Evolutionary conservation across 108 stramenopile species (phyloP).

Genomic region (Cyclostephanos invisitatus): DNA sequence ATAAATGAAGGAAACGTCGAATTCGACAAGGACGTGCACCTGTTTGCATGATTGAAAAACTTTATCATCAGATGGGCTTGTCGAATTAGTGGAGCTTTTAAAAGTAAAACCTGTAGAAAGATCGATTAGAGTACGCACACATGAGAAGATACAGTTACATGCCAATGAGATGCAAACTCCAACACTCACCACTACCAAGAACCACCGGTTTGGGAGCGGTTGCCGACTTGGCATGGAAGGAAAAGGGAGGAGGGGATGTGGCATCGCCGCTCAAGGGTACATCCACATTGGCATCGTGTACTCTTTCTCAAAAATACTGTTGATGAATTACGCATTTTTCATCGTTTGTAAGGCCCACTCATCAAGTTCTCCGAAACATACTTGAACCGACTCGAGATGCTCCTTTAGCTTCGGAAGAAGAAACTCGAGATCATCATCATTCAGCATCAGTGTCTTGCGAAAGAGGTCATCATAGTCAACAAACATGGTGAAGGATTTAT

Average conservation of each 20-base stretch:
- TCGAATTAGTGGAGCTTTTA: background rate
- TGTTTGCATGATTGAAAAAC: background rate
- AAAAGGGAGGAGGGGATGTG: no score
- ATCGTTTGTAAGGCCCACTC: background rate
- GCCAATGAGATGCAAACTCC: no score
- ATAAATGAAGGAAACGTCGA: background rate
- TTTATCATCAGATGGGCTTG: background rate
- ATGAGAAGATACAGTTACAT: no score
- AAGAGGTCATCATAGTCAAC: conserved; percentile 7
- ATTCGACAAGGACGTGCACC: background rate
- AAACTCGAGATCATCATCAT: background rate
- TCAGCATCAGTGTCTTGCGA: conserved; percentile 2
- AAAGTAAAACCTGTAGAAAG: no score
- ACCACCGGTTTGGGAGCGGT: no score
- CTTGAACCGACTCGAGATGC: background rate
- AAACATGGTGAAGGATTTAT: background rate
- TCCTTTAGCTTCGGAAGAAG: conserved; percentile 4
- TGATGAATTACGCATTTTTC: conserved; percentile 65
- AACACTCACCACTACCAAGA: no score
- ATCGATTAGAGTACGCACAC: no score
- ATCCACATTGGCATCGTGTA: no score
- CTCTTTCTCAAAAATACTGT: background rate
- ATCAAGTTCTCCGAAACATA: conserved; percentile 7
- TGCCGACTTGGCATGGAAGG: no score
- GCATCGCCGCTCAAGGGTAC: no score